Conservation (phyloP, 83 land plant genomes). For the Diphasiastrum complanatum region DNA sequence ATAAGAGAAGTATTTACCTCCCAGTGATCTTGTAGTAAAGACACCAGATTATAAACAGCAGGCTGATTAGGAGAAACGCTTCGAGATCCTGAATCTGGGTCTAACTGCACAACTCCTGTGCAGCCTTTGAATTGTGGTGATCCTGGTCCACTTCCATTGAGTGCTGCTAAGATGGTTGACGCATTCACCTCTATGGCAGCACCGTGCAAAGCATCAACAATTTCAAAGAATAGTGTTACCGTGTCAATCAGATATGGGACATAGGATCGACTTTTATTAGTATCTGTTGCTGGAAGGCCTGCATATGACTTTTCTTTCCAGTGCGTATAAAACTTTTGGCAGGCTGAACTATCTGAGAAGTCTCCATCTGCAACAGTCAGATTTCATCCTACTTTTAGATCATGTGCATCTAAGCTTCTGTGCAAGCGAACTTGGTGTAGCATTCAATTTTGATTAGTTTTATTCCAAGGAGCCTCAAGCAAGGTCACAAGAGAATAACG, state of each 20-base stretch:
- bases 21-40: neutral
- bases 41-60: neutral
- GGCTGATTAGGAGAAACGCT: neutral
- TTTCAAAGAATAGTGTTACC: constrained; percentile 12
- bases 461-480: too few relatives aligned
- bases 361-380: constrained; percentile 23
- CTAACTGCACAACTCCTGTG: constrained; percentile 6
- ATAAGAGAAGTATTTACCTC: too few relatives aligned
- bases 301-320: constrained; percentile 15
- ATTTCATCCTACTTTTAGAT: constrained; percentile 1
- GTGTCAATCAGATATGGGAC: constrained; percentile 25
- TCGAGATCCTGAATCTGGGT: constrained; percentile 5
- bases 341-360: neutral
- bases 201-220: constrained; percentile 19
- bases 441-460: neutral
- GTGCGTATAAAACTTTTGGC: constrained; percentile 20
- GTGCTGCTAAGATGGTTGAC: neutral
- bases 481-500: too few relatives aligned
- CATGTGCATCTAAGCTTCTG: neutral
- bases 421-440: neutral
- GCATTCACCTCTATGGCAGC: constrained; percentile 2
- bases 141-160: neutral
- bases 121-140: neutral
- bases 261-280: constrained; percentile 15
- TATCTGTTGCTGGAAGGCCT: constrained; percentile 8